phyloP scores from a whole-genome alignment of 2,329 filamentous ascomycete genomes.

The Epichloe elymi region DNA sequence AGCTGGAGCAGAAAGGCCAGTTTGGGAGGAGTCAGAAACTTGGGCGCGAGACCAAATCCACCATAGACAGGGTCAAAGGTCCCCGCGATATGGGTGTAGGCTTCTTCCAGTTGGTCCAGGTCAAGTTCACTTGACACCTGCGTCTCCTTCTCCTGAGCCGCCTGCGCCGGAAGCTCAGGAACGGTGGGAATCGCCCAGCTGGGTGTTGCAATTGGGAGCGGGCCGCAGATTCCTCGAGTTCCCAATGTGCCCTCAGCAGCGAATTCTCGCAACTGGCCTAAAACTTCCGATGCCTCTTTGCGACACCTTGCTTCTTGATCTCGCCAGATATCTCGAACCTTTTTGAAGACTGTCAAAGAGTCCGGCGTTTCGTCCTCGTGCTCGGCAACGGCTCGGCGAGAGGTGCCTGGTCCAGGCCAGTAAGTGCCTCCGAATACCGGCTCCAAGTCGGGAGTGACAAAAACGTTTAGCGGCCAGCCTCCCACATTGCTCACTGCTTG shows the following conservation, averaged over 20 bases:
- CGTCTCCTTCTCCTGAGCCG: slow-evolving; percentile 11
- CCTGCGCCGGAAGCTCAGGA: slow-evolving; percentile 10
- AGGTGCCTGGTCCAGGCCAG: slow-evolving; percentile 68
- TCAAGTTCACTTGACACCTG: slow-evolving; percentile 57
- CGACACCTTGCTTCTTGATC: slow-evolving; percentile 75
- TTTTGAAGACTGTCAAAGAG: slow-evolving; percentile 72
- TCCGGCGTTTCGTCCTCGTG: slow-evolving; percentile 50
- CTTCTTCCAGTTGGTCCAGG: slow-evolving; percentile 82
- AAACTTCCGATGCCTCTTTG: slow-evolving; percentile 70
- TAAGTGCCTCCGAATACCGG: slow-evolving; percentile 95
- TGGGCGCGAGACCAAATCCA: slow-evolving; percentile 71
- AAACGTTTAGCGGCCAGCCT: slow-evolving; percentile 95
- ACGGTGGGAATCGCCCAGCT: slow-evolving; percentile 20
- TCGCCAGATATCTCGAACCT: slow-evolving; percentile 62
- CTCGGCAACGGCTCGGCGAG: slow-evolving; percentile 22
- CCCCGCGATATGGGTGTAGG: slow-evolving; percentile 63
- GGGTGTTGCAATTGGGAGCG: slow-evolving; percentile 16
- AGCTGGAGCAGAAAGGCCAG: slow-evolving; percentile 70
- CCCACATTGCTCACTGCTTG: slow-evolving; percentile 82
- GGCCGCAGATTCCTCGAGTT: slow-evolving; percentile 21
- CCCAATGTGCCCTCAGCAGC: slow-evolving; percentile 72
- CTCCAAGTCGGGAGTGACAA: slow-evolving; percentile 82
- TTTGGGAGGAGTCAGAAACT: slow-evolving; percentile 82
- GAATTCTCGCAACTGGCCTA: slow-evolving; percentile 71
- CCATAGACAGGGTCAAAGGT: slow-evolving; percentile 71